Evolutionary conservation across 176 grass and related monocot species (phyloP).

Genomic region (Oryza glaberrima): DNA sequence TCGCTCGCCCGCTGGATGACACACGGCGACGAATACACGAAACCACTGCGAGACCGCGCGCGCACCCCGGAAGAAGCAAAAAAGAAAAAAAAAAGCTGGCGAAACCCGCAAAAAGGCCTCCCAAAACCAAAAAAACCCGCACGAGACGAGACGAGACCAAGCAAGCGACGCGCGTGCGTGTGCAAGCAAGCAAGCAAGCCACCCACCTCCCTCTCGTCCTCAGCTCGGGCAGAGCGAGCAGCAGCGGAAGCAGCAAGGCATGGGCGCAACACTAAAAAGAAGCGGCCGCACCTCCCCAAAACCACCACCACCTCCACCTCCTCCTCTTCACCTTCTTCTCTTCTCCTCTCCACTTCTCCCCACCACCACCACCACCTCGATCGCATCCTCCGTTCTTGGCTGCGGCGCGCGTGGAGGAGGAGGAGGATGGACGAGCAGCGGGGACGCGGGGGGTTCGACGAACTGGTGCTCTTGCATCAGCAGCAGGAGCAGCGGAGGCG

Average conservation of each 20-base stretch:
- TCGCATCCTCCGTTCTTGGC: not conserved
- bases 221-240: not conserved
- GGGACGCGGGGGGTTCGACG: slow-evolving; percentile 19
- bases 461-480: slow-evolving; percentile 42
- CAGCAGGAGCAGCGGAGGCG: not conserved
- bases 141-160: slow-evolving; percentile 34
- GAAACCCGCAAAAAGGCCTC: not conserved
- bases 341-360: not conserved
- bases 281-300: slow-evolving; percentile 42
- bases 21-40: slow-evolving; percentile 1
- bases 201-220: not conserved
- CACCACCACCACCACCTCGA: too few relatives aligned
- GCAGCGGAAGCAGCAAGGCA: slow-evolving; percentile 48
- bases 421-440: slow-evolving; percentile 48
- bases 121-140: not conserved
- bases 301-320: not conserved
- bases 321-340: too few relatives aligned
- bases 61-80: not conserved
- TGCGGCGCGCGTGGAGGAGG: not conserved
- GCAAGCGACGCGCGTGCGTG: slow-evolving; percentile 21
- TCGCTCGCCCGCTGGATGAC: not conserved
- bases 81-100: not conserved
- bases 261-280: slow-evolving; percentile 62
- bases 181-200: slow-evolving; percentile 15
- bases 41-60: not conserved